Percentiles rank a stretch among this genome's conserved stretches.
Evolutionary conservation across 164 flowering plant genomes (phyloP).

Genomic region (Hamamelis virginiana): DNA sequence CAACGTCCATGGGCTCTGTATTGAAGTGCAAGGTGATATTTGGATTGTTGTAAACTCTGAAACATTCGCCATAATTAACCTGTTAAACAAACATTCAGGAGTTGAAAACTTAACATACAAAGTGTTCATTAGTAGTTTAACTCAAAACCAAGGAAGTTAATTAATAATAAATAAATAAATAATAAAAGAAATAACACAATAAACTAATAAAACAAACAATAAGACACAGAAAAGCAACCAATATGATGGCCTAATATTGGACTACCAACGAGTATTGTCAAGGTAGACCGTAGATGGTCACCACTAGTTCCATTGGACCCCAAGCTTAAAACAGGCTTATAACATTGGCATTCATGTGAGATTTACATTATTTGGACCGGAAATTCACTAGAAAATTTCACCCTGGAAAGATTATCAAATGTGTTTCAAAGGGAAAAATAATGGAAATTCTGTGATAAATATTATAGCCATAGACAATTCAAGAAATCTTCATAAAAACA

Average conservation of each 20-base stretch:
- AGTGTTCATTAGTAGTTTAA: slow-evolving; percentile 33
- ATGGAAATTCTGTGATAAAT: no score
- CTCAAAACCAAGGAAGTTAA: slow-evolving; percentile 11
- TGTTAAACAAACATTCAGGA: slow-evolving; percentile 97
- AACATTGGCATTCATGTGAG: neutral
- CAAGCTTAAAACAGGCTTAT: neutral
- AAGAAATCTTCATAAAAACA: no score
- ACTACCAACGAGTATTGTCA: neutral
- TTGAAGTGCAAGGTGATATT: slow-evolving; percentile 96
- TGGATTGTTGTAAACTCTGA: slow-evolving; percentile 98
- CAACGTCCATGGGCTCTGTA: slow-evolving; percentile 82
- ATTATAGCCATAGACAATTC: no score
- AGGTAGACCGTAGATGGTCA: neutral
- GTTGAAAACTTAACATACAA: slow-evolving; percentile 76
- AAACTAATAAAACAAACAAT: neutral
- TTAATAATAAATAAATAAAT: slow-evolving; percentile 7
- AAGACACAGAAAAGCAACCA: neutral
- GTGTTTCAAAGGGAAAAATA: no score
- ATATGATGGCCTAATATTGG: neutral
- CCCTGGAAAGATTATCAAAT: neutral
- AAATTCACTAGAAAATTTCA: neutral
- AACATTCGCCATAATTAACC: slow-evolving; percentile 99
- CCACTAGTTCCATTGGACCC: neutral
- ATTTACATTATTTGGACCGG: neutral
- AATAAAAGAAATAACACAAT: neutral